Percentiles rank a stretch among this genome's conserved stretches.
phyloP scores from a whole-genome alignment of 768 basidiomycete species.

The Russula olivacea region DNA sequence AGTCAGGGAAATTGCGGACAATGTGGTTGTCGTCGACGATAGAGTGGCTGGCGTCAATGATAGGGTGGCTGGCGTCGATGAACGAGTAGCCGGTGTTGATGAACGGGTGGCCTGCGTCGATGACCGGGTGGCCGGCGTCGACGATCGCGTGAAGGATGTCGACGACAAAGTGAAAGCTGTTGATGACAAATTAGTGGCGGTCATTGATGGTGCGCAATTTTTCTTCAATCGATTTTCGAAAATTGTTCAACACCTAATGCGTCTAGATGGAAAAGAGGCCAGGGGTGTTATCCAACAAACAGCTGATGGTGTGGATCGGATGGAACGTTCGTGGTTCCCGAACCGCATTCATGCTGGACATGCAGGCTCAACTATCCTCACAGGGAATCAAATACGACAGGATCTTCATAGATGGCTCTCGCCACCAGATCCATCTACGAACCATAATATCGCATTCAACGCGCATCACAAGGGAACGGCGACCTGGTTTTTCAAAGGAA shows the following conservation, averaged over 20 bases:
- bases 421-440: slow-evolving; percentile 3
- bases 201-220: neutral
- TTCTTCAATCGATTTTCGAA: too few relatives aligned
- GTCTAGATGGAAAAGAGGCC: neutral
- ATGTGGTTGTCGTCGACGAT: neutral
- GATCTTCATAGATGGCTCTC: slow-evolving; percentile 3
- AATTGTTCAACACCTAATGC: too few relatives aligned
- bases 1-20: neutral
- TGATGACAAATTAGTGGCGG: neutral
- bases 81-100: neutral
- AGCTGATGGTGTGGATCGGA: neutral
- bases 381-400: neutral
- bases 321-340: neutral
- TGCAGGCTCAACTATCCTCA: neutral
- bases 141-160: neutral
- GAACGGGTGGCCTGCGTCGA: neutral
- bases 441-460: slow-evolving; percentile 35
- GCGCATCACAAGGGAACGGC: too few relatives aligned
- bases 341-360: too few relatives aligned
- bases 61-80: neutral
- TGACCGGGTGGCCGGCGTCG: neutral
- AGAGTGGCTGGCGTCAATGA: neutral
- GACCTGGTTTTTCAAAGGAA: slow-evolving; percentile 44
- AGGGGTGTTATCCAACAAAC: neutral
- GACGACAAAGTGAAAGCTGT: neutral